A percentile compares a stretch with the other conserved stretches of the same genome.
Conservation (phyloP, 306 rosid species). For the Ceratonia siliqua region DNA sequence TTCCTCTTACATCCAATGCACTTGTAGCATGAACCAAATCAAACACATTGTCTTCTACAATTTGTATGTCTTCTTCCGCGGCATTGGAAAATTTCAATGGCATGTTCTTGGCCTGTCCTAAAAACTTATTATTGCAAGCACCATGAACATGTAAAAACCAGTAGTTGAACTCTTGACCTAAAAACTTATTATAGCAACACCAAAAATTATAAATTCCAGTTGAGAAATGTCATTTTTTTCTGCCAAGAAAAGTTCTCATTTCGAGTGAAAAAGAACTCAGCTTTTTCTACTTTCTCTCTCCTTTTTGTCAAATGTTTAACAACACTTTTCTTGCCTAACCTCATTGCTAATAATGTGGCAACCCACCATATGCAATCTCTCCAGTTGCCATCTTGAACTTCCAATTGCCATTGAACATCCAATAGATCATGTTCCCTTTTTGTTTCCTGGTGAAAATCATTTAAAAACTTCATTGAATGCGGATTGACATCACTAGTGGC, state of each 20-base stretch:
- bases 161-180: constrained; percentile 66
- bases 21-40: too few species aligned
- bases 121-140: constrained; percentile 46
- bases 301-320: constrained; percentile 66
- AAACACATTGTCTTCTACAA: too few species aligned
- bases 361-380: constrained; percentile 74
- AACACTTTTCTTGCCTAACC: constrained; percentile 74
- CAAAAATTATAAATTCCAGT: constrained; percentile 76
- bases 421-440: constrained; percentile 70
- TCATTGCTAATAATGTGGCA: constrained; percentile 60
- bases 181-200: constrained; percentile 61
- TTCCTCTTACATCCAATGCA: too few species aligned
- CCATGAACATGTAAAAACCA: constrained; percentile 64
- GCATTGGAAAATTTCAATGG: too few species aligned
- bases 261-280: constrained; percentile 71
- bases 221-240: constrained; percentile 78
- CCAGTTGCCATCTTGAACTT: constrained; percentile 82
- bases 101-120: too few species aligned
- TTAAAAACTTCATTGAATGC: constrained; percentile 46
- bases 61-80: too few species aligned
- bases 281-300: constrained; percentile 74
- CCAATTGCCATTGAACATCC: constrained; percentile 73
- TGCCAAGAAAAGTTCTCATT: constrained; percentile 68
- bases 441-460: constrained; percentile 67
- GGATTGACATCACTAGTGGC: constrained; percentile 51